Evolutionary conservation across 306 rosid genomes (phyloP).

Genomic region (Senna tora): DNA sequence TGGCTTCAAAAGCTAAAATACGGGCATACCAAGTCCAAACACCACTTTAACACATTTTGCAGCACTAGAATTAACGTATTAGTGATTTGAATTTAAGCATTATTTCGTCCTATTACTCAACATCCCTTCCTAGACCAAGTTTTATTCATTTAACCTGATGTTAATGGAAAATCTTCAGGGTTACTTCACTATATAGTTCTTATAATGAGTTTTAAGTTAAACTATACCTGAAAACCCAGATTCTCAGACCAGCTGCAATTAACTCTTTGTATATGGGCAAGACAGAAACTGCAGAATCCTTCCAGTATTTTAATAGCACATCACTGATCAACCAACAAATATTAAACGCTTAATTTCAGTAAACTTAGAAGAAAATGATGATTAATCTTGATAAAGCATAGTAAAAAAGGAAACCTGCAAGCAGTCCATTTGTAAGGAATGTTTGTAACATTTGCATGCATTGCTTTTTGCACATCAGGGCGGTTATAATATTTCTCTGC

Average conservation of each 20-base stretch:
- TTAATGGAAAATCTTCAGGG: neutral
- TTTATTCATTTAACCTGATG: neutral
- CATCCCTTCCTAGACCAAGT: neutral
- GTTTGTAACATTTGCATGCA: slow-evolving; percentile 64
- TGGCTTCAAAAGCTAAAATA: too few species aligned
- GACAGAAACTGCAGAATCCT: slow-evolving; percentile 58
- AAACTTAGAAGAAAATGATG: neutral
- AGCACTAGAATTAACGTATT: neutral
- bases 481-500: slow-evolving; percentile 67
- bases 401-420: slow-evolving; percentile 53
- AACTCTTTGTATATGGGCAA: slow-evolving; percentile 62
- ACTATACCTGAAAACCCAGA: slow-evolving; percentile 73
- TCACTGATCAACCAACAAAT: slow-evolving; percentile 48
- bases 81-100: neutral
- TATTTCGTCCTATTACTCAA: neutral
- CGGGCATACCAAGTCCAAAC: neutral
- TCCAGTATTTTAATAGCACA: slow-evolving; percentile 55
- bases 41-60: neutral
- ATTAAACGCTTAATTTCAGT: neutral
- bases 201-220: neutral
- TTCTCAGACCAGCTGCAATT: slow-evolving; percentile 61
- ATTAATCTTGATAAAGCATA: neutral
- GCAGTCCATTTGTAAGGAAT: slow-evolving; percentile 74
- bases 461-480: slow-evolving; percentile 61
- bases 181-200: neutral